phyloP scores from a whole-genome alignment of 768 basidiomycete species.

The Phanerodontia chrysosporium region DNA sequence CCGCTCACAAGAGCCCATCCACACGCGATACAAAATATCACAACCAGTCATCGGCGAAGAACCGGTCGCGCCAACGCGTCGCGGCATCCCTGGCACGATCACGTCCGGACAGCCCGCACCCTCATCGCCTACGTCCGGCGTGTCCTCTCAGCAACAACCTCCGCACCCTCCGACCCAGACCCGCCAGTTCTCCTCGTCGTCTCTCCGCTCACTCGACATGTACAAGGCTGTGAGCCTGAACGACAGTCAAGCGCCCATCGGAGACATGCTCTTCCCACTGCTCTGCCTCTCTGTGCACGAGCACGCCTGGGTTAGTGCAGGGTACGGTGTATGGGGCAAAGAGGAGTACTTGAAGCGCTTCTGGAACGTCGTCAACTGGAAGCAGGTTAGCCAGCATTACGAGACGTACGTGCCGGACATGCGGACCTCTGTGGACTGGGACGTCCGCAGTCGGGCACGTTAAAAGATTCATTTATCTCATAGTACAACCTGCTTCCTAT shows the following conservation, averaged over 20 bases:
- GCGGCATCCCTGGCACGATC: slow-evolving; percentile 9
- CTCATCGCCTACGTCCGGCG: slow-evolving; percentile 35
- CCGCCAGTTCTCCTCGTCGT: slow-evolving; percentile 27
- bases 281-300: slow-evolving; percentile 79
- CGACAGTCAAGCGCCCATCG: not conserved
- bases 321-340: slow-evolving; percentile 89
- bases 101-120: not conserved
- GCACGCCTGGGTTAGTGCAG: slow-evolving; percentile 81
- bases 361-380: slow-evolving; percentile 83
- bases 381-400: slow-evolving; percentile 37
- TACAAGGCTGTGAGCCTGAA: not conserved
- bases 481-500: too few relatives aligned
- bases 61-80: not conserved
- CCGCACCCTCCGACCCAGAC: slow-evolving; percentile 26
- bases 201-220: not conserved
- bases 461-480: too few relatives aligned
- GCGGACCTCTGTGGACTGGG: not conserved
- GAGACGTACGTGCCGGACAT: not conserved
- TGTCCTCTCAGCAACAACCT: slow-evolving; percentile 26
- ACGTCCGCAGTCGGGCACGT: too few relatives aligned
- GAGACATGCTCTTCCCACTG: slow-evolving; percentile 54
- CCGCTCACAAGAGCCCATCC: slow-evolving; percentile 14
- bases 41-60: slow-evolving; percentile 9
- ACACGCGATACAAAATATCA: not conserved
- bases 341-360: slow-evolving; percentile 81